Evolutionary conservation across 345 rosid species (phyloP).

Genomic region (Alliaria petiolata): DNA sequence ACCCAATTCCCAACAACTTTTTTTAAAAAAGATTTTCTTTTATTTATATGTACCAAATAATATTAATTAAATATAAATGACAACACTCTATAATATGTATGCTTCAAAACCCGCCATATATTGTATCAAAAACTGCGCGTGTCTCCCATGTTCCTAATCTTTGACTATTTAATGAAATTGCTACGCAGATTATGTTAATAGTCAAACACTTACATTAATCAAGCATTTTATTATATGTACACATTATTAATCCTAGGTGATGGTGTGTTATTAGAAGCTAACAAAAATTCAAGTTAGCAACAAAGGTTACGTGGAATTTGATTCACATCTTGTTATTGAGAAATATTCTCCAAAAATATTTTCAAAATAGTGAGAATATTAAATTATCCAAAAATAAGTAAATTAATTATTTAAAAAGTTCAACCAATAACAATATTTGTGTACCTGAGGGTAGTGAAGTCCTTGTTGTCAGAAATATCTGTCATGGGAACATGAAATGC

Average conservation of each 20-base stretch:
- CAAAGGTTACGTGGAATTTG: not conserved
- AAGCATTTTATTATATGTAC: not conserved
- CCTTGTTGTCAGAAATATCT: constrained; percentile 43
- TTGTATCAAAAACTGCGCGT: not conserved
- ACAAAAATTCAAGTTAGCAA: not conserved
- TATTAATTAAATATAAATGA: not conserved
- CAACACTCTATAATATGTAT: constrained; percentile 24
- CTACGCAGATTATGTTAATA: not conserved
- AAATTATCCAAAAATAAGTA: not conserved
- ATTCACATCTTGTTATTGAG: not conserved
- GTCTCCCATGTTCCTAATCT: constrained; percentile 30
- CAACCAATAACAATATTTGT: not conserved
- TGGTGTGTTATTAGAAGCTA: not conserved
- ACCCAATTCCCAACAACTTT: constrained; percentile 17
- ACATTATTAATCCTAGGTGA: not conserved
- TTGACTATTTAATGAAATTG: not conserved
- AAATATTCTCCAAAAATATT: not conserved
- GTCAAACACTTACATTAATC: constrained; percentile 10
- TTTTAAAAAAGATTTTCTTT: not conserved
- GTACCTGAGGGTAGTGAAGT: constrained; percentile 48
- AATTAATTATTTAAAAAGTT: not conserved
- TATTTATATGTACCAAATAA: not conserved
- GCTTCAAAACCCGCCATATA: not conserved
- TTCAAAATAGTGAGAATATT: not conserved
- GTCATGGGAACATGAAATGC: constrained; percentile 88